Base-by-base conservation (phyloP, 805 yeast species). In the Yarrowia alimentaria region DNA sequence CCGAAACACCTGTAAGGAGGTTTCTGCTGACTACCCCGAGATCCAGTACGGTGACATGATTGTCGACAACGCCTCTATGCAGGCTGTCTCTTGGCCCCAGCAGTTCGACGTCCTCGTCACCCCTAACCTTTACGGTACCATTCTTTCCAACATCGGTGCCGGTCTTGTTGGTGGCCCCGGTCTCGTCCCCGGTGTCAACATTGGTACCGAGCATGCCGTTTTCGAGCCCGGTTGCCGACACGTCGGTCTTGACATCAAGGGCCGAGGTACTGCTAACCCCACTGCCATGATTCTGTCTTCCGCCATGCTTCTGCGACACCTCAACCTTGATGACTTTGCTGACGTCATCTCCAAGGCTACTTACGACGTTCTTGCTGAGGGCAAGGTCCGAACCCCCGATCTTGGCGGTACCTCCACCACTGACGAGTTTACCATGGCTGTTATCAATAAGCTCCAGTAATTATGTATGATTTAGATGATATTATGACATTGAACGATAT, bases 171-270 rank as follows among this genome's bases (percentile, higher is more conserved):
- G 98, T 71, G 96, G 97, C 62, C 97, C 98, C 68, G 98, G 98
- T 72, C 77, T 91, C 63, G 96, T 91, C 52, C 97, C 99, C 62
- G 98, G 98, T 73, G 96, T 95, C 65, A 88, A 89, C 78, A 90
- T 86, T 60, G 99, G 99, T 72, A 84, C 95, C 72, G 97, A 91
- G 64, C 83, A 84, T 70, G 98, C 98, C 53, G 94, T 91, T 56
- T 91, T 93, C 71, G 99, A 91, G 78, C 98, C 99, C 64, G 99
- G 98, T 74, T 90, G 97, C 75, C 86, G 99, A 79, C 98, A 90
- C 76, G 98, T 90, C 64, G 98, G 98, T 72, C 78, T 91, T 63
- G 97, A 91, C 72, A 86, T 93, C 69, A 78, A 86, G 77, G 97
- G 95, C 67, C 80, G 86, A 72, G 85, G 88, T 77, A 78, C 87